Evolutionary conservation across 768 basidiomycete genomes (phyloP), one percentile per base, ranked within the genome.

Genomic region (Rhodotorula babjevae): DNA sequence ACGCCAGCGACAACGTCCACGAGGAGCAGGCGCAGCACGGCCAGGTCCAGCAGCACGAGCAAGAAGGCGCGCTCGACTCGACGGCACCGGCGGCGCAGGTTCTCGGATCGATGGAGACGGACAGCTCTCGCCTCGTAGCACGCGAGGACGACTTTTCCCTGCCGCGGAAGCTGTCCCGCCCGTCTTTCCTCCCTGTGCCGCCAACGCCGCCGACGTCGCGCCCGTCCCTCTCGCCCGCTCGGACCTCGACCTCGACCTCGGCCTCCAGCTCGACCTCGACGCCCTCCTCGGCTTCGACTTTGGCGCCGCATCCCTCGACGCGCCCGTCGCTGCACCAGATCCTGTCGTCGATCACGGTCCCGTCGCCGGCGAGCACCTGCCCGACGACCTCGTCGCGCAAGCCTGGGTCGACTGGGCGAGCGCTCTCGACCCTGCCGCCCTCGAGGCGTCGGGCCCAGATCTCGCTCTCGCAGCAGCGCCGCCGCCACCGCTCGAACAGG

Each of bases 91-190:
- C 18, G 63, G 18, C 23, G 15, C 14, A 49, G 49, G 29, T 29
- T n/a, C n/a, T n/a, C 31, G 33, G 52, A 53, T 59, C 42, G 49
- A 50, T 46, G 53, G 58, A 58, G 61, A 52, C 18, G 53, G 66
- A 74, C 69, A 73, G 59, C 67, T 53, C 46, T 62, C 68, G 71
- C 75, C 69, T 69, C 71, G 68, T 70, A 73, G 75, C 75, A 76
- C 75, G 71, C 68, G 71, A 69, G 69, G 71, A 63, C 44, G 47
- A 70, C 11, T 8, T 16, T 18, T 73, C 75, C 71, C 75, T 73
- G 75, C 75, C 70, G 75, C 71, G 75, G 75, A 73, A 69, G 67
- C 50, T 71, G 69, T 66, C 70, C 49, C 55, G 6, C 49, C 36
- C 49, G 29, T 50, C 31, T 25, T 46, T 47, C 44, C 19, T 46